Evolutionary conservation across 371 early-diverging fungal genomes (phyloP), one percentile per base, ranked within the genome.

Genomic region (Mucor circinelloides): DNA sequence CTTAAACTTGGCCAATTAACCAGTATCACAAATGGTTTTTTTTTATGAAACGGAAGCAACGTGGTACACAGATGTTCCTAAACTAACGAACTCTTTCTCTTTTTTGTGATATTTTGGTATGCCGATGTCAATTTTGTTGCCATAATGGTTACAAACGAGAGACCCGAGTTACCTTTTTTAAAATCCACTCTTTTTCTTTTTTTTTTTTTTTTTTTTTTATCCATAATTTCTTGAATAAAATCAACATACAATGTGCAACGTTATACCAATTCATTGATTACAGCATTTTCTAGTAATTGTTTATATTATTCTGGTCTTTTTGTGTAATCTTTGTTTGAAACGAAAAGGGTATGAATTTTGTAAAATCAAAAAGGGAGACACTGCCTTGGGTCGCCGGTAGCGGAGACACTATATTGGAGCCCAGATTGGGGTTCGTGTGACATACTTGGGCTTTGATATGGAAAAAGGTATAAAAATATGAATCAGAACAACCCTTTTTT

Each of bases 11-110:
- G 7, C 46, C 57, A 64, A 57, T 54, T 2, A 60, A 19, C 23
- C 27, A 40, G 57, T 57, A 44, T 21, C 46, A 57, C 64, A 42
- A 57, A 19, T 56, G 10, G 31, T 40, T 63, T 62, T 40, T 63
- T 62, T 55, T 65, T 40, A 40, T 58, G 65, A 65, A 65, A 65
- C 65, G 50, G 34, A 58, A 46, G 58, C n/a, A 58, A 58, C 58
- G 65, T 65, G 19, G 30, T 42, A 60, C 46, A 10, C 6, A n/a
- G 44, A 23, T 52, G 52, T 5, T 2, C 30, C 30, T 44, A 42
- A 56, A 56, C 56, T 56, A 17, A 31, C 56, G 30, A 56, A 10
- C 52, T 25, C 52, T 27, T 46, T 44, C 13, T 21, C 6, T 44
- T 46, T 46, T 46, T 46, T 46, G 46, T 3, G 19, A n/a, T 9